Conservation (phyloP, 768 basidiomycete genomes). For the Phylloporus scabripes region DNA sequence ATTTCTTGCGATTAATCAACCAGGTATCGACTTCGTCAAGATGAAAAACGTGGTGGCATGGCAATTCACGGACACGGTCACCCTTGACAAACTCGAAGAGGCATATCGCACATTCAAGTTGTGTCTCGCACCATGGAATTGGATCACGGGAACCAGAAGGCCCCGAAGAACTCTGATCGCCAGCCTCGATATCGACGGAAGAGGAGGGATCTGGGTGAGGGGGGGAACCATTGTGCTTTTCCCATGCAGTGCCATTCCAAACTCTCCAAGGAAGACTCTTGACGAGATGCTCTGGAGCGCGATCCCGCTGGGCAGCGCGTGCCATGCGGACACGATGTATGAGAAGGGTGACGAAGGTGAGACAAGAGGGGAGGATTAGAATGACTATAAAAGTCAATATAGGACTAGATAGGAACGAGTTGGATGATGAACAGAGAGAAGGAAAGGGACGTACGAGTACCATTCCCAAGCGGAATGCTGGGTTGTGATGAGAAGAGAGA, state of each 20-base stretch:
- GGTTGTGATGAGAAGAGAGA: slow-evolving; percentile 71
- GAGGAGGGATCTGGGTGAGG: slow-evolving; percentile 26
- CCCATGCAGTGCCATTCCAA: slow-evolving; percentile 77
- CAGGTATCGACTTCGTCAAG: slow-evolving; percentile 87
- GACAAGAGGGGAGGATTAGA: slow-evolving; percentile 80
- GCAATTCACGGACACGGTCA: slow-evolving; percentile 85
- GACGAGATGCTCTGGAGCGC: slow-evolving; percentile 78
- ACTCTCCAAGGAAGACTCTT: slow-evolving; percentile 74
- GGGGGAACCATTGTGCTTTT: slow-evolving; percentile 53
- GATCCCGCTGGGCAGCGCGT: slow-evolving; percentile 75
- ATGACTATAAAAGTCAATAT: slow-evolving; percentile 85
- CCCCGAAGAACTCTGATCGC: slow-evolving; percentile 20
- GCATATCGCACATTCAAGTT: slow-evolving; percentile 91
- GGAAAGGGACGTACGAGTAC: slow-evolving; percentile 61
- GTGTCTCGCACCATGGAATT: slow-evolving; percentile 74
- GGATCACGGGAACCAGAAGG: slow-evolving; percentile 27
- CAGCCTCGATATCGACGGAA: slow-evolving; percentile 37
- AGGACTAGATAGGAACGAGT: slow-evolving; percentile 43
- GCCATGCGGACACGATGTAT: slow-evolving; percentile 83
- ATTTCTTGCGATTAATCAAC: slow-evolving; percentile 88
- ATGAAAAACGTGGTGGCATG: slow-evolving; percentile 95
- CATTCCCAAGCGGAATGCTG: slow-evolving; percentile 87
- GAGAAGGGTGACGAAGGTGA: slow-evolving; percentile 85
- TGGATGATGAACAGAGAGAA: slow-evolving; percentile 5
- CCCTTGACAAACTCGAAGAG: slow-evolving; percentile 81